A percentile compares a stretch with the other conserved stretches of the same genome.
phyloP scores from a whole-genome alignment of 371 early-diverging fungal genomes.

The Mucor lusitanicus region DNA sequence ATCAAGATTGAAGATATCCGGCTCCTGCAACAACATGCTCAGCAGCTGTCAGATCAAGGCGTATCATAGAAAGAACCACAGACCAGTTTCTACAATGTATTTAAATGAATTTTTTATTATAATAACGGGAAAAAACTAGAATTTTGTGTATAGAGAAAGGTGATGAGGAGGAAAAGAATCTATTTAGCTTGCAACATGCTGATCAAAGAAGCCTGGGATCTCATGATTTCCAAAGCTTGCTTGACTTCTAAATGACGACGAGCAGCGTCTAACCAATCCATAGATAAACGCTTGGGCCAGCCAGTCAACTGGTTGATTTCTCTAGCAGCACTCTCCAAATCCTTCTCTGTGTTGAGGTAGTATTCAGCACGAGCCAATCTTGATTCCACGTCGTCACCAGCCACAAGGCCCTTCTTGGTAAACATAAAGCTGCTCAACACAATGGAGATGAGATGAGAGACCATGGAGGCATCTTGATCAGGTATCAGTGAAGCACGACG shows the following conservation, averaged over 20 bases:
- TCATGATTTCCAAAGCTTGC: conserved; percentile 76
- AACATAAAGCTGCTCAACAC: conserved; percentile 81
- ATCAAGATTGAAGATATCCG: neutral
- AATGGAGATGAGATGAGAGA: conserved; percentile 76
- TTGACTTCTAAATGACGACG: conserved; percentile 84
- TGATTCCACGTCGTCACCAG: conserved; percentile 90
- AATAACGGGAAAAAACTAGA: neutral
- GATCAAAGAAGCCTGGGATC: conserved; percentile 30
- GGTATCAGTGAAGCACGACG: conserved; percentile 86
- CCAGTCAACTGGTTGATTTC: conserved; percentile 94
- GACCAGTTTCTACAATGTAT: neutral
- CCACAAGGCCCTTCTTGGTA: conserved; percentile 83
- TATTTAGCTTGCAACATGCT: conserved; percentile 35
- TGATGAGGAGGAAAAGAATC: neutral
- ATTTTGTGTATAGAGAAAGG: neutral
- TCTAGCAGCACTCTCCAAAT: conserved; percentile 88
- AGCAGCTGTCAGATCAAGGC: neutral
- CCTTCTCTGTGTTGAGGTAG: conserved; percentile 68
- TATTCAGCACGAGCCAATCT: conserved; percentile 82
- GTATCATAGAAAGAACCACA: neutral
- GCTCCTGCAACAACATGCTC: neutral
- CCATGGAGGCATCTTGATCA: conserved; percentile 80
- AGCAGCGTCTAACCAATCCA: conserved; percentile 90
- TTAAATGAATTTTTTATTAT: neutral
- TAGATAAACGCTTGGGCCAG: conserved; percentile 89